Percentiles rank a stretch among this genome's conserved stretches.
Evolutionary conservation across 106 monocot species (phyloP).

Genomic region (Dioscorea zingiberensis): DNA sequence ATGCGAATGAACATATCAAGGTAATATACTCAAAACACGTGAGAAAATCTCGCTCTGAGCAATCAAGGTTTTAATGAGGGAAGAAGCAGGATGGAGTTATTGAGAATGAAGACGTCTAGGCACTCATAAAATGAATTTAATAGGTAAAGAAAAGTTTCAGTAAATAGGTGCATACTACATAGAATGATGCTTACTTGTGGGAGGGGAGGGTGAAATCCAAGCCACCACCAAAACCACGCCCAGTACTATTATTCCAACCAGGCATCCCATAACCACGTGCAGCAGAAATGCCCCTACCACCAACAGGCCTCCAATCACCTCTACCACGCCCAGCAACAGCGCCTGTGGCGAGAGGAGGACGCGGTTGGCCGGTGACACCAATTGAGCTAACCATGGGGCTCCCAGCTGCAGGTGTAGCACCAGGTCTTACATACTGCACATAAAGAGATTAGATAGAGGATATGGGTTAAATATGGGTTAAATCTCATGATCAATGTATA

Average conservation of each 20-base stretch:
- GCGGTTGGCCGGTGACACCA: constrained; percentile 46
- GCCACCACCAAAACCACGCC: constrained; percentile 56
- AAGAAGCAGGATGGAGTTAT: too few species aligned
- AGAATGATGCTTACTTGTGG: constrained; percentile 53
- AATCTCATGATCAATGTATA: too few species aligned
- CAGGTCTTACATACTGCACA: constrained; percentile 94
- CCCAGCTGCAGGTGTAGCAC: constrained; percentile 37
- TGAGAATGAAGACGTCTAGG: too few species aligned
- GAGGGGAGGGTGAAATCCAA: constrained; percentile 92
- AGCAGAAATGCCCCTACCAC: constrained; percentile 24
- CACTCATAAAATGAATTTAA: too few species aligned
- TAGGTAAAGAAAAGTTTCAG: too few species aligned
- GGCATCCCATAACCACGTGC: constrained; percentile 48
- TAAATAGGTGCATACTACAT: background rate
- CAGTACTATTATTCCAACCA: constrained; percentile 48
- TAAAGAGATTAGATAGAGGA: background rate
- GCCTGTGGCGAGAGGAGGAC: constrained; percentile 51
- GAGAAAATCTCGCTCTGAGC: too few species aligned
- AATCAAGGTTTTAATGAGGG: too few species aligned
- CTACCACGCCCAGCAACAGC: constrained; percentile 52
- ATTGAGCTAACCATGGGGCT: constrained; percentile 31
- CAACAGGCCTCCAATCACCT: constrained; percentile 74
- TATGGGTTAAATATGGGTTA: too few species aligned
- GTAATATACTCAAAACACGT: too few species aligned
- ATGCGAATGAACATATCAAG: too few species aligned